Evolutionary conservation across 31 red algal genomes (phyloP).

Genomic region (Pterothamnion heteromorphum): DNA sequence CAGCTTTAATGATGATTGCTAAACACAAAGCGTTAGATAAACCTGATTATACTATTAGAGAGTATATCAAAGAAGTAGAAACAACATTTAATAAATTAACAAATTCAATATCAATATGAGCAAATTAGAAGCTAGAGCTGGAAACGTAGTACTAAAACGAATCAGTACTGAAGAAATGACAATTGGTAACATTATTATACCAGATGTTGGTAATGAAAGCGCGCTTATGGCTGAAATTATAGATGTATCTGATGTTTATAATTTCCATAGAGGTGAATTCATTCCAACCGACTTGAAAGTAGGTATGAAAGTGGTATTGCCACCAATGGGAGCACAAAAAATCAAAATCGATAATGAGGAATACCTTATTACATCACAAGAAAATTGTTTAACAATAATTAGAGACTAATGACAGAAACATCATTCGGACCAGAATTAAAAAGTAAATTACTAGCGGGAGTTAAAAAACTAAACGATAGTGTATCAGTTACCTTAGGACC

Average conservation of each 20-base stretch:
- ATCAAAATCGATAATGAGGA: slow-evolving; percentile 76
- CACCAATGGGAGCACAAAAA: slow-evolving; percentile 72
- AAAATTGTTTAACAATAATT: slow-evolving; percentile 65
- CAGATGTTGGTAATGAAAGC: slow-evolving; percentile 56
- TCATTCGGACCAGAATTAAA: slow-evolving; percentile 80
- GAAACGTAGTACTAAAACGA: slow-evolving; percentile 60
- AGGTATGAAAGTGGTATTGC: slow-evolving; percentile 80
- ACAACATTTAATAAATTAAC: too few relatives aligned
- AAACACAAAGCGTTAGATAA: too few relatives aligned
- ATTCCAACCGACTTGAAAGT: slow-evolving; percentile 70
- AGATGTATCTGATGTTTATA: slow-evolving; percentile 67
- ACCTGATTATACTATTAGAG: too few relatives aligned
- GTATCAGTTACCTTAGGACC: slow-evolving; percentile 69
- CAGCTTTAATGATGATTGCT: too few relatives aligned
- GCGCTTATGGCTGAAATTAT: slow-evolving; percentile 68
- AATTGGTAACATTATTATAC: slow-evolving; percentile 67
- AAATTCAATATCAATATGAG: too few relatives aligned
- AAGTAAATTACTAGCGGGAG: slow-evolving; percentile 80
- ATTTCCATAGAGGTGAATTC: slow-evolving; percentile 86
- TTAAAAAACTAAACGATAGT: slow-evolving; percentile 71
- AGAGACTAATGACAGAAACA: slow-evolving; percentile 51
- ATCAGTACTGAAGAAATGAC: slow-evolving; percentile 59
- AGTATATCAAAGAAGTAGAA: too few relatives aligned
- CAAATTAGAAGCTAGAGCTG: too few relatives aligned
- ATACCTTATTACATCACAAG: slow-evolving; percentile 68